Conservation (phyloP, 768 basidiomycete genomes). For the Asterophora lycoperdoides region DNA sequence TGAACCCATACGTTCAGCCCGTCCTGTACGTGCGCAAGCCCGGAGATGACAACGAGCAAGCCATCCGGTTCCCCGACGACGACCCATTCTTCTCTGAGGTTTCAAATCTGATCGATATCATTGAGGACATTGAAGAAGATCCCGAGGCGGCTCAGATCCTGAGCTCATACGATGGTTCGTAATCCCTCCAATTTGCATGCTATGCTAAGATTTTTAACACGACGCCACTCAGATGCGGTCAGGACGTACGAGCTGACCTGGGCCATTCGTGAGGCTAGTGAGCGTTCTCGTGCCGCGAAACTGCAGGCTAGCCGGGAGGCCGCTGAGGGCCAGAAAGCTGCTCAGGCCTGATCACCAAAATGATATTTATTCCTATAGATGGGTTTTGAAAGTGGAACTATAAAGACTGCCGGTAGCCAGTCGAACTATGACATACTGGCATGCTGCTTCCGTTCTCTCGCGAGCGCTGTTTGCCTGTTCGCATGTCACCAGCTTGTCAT, state of each 20-base stretch:
- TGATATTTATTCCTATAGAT: not conserved
- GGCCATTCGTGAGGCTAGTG: slow-evolving; percentile 83
- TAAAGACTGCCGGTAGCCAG: too few relatives aligned
- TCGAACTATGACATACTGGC: too few relatives aligned
- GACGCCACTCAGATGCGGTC: slow-evolving; percentile 58
- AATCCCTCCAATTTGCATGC: not conserved
- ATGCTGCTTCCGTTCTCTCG: slow-evolving; percentile 42
- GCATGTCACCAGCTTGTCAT: slow-evolving; percentile 45
- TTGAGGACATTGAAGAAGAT: slow-evolving; percentile 88
- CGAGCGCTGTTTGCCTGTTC: slow-evolving; percentile 38
- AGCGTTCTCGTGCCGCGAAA: slow-evolving; percentile 53
- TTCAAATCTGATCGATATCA: slow-evolving; percentile 83
- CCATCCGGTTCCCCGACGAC: slow-evolving; percentile 69
- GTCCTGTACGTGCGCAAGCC: slow-evolving; percentile 82
- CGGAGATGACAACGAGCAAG: slow-evolving; percentile 73
- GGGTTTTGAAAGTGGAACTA: too few relatives aligned
- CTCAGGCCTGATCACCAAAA: not conserved
- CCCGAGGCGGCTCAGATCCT: slow-evolving; percentile 77
- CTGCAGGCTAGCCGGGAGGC: slow-evolving; percentile 31
- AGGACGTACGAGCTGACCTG: slow-evolving; percentile 90
- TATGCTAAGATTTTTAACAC: slow-evolving; percentile 1
- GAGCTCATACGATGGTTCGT: slow-evolving; percentile 75
- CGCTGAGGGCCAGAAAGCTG: slow-evolving; percentile 16
- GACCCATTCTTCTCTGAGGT: slow-evolving; percentile 94
- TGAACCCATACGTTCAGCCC: slow-evolving; percentile 93